Percentiles rank a stretch among this genome's conserved stretches.
Evolutionary conservation across 352 stramenopile species (phyloP).

Genomic region (Pythium biforme): DNA sequence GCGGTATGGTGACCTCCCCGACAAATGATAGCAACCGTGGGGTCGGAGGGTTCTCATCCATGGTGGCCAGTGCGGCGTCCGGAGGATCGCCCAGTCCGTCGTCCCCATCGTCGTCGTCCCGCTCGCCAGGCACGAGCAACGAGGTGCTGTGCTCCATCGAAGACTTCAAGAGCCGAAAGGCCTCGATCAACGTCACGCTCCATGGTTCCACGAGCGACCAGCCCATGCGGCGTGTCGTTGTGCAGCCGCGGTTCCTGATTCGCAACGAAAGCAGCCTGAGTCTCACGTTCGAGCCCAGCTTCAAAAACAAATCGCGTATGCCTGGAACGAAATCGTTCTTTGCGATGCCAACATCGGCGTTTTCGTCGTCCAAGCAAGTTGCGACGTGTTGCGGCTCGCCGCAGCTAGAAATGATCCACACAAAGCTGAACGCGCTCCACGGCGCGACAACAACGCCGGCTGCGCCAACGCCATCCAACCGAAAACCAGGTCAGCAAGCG

Average conservation of each 20-base stretch:
- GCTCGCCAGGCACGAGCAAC: not conserved
- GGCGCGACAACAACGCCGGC: slow-evolving; percentile 38
- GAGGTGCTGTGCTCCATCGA: slow-evolving; percentile 50
- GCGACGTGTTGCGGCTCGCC: slow-evolving; percentile 51
- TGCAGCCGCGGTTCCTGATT: slow-evolving; percentile 66
- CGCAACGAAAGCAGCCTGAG: slow-evolving; percentile 55
- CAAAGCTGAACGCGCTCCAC: slow-evolving; percentile 63
- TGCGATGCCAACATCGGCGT: slow-evolving; percentile 36
- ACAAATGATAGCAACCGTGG: slow-evolving; percentile 9
- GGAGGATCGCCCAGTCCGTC: not conserved
- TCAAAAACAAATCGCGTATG: slow-evolving; percentile 50
- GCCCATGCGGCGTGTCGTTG: slow-evolving; percentile 51
- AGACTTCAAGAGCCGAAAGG: slow-evolving; percentile 57
- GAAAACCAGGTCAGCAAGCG: not conserved
- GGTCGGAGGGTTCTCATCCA: slow-evolving; percentile 10
- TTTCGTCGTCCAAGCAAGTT: slow-evolving; percentile 39
- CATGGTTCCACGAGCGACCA: slow-evolving; percentile 45
- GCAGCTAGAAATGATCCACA: slow-evolving; percentile 71
- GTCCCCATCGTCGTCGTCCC: slow-evolving; percentile 15
- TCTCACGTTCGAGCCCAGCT: slow-evolving; percentile 52
- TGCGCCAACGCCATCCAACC: slow-evolving; percentile 4
- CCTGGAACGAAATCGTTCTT: slow-evolving; percentile 69
- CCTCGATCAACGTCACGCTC: slow-evolving; percentile 65
- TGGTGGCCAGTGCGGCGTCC: slow-evolving; percentile 13
- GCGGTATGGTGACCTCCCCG: not conserved